Evolutionary conservation across 129 eudicot species (phyloP), one percentile per base, ranked within the genome.

Genomic region (Flaveria brownii): DNA sequence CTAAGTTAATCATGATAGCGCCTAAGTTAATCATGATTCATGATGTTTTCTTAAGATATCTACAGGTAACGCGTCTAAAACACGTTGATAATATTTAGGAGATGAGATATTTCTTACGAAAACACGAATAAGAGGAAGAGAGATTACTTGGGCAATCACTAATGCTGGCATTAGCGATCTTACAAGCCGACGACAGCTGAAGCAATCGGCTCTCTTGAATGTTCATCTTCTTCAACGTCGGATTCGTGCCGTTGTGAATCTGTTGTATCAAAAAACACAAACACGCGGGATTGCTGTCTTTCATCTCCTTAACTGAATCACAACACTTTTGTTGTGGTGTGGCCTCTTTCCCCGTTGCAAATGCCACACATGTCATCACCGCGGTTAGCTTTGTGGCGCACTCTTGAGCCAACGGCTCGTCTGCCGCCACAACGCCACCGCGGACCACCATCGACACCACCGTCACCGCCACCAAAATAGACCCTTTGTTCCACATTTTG

Each of bases 231-330:
- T 82, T 75, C 85, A 82, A 51, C 78, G 66, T 66, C 17, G 82
- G 75, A n/a, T 77, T 82, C 2, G 85, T 62, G 4, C 85, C 85
- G 33, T 82, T 82, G 26, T 82, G 85, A 51, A 82, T 82, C 69
- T 82, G 85, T 17, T 82, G 82, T n/a, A 82, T 82, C 3, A 82
- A 2, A 39, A 77, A 82, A 54, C 85, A 82, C 55, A 82, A 36
- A 67, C 85, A 82, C 63, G 85, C 85, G 11, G 82, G 85, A 45
- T 82, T 82, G 45, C 70, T 77, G 14, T 71, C 85, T 68, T 63
- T 77, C 82, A 82, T 82, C n/a, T 78, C 70, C 82, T 82, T 59
- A 16, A 77, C 69, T 4, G 82, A 71, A 33, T 82, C 85, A 52
- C 85, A 82, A 17, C 85, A 82, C 18, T 77, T 77, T n/a, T 63